A percentile compares a stretch with the other conserved stretches of the same genome.
Conservation (phyloP, 2,329 filamentous ascomycete genomes). For the Lasiodiplodia gonubiensis region DNA sequence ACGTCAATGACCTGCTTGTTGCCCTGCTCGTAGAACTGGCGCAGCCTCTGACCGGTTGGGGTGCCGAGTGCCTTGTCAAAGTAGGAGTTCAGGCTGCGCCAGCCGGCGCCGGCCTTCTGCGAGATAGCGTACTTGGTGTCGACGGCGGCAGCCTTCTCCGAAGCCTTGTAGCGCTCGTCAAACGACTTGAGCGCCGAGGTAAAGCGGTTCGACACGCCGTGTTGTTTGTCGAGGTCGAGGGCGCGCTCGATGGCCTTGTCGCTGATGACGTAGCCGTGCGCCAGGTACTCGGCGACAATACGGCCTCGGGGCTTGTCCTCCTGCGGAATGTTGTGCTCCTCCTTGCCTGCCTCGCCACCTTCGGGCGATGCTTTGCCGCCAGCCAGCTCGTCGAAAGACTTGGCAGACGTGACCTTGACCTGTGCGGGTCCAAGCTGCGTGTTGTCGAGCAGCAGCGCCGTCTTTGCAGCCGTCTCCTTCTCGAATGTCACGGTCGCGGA, state of each 20-base stretch:
- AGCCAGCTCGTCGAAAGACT: conserved; percentile 67
- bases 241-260: conserved; percentile 79
- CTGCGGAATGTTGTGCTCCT: conserved; percentile 78
- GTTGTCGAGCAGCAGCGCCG: conserved; percentile 94
- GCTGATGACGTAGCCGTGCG: conserved; percentile 87
- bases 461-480: conserved; percentile 95
- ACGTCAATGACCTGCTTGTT: conserved; percentile 93
- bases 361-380: conserved; percentile 62
- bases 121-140: conserved; percentile 85
- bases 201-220: conserved; percentile 84
- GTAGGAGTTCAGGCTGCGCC: conserved; percentile 78
- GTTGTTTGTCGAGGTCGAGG: conserved; percentile 86
- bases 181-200: conserved; percentile 75
- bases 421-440: conserved; percentile 81
- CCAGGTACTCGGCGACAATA: conserved; percentile 94
- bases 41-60: conserved; percentile 85
- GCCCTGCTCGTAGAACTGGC: conserved; percentile 83
- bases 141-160: conserved; percentile 80
- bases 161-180: conserved; percentile 85
- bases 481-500: conserved; percentile 94
- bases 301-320: conserved; percentile 96
- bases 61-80: conserved; percentile 92
- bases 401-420: conserved; percentile 78
- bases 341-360: conserved; percentile 47
- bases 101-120: conserved; percentile 70